These are phyloP conservation scores for Dichotomocladium elegans DNA, from an alignment of 371 early-diverging fungal genomes.

Conservation along the genomic window DNA sequence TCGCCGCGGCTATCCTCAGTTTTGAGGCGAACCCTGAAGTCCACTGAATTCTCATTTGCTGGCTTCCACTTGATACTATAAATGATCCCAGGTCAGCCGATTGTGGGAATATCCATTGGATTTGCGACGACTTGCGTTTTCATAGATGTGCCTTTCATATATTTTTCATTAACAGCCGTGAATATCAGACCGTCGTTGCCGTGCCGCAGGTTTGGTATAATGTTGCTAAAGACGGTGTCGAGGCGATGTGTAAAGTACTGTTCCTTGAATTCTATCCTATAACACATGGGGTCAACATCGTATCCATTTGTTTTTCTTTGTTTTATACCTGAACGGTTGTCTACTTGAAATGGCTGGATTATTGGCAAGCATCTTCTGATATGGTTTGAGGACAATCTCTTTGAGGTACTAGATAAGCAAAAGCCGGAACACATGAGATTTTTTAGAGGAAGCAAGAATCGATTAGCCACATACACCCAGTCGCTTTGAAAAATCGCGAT, in stretches of 20 bases:
- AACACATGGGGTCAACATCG: too few relatives aligned
- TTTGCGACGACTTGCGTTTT: constrained; percentile 63
- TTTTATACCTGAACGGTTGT: constrained; percentile 64
- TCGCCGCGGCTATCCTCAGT: constrained; percentile 35
- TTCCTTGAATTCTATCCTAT: constrained; percentile 63
- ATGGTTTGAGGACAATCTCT: constrained; percentile 66
- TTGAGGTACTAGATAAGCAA: constrained; percentile 50
- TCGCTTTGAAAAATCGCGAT: constrained; percentile 58
- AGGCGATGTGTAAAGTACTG: constrained; percentile 72
- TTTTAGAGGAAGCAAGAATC: too few relatives aligned
- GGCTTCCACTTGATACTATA: constrained; percentile 98
- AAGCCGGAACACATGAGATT: too few relatives aligned
- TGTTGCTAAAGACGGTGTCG: constrained; percentile 56
- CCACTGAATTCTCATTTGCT: constrained; percentile 94
- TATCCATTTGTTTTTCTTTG: too few relatives aligned
- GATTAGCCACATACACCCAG: constrained; percentile 59
- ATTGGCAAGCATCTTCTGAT: constrained; percentile 47
- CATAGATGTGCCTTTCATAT: constrained; percentile 79
- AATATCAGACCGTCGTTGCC: constrained; percentile 97
- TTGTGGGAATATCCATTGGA: not conserved
- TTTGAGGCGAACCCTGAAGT: constrained; percentile 70
- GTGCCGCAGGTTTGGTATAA: constrained; percentile 80
- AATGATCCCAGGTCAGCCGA: too few relatives aligned
- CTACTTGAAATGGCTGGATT: constrained; percentile 31
- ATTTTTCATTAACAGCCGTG: constrained; percentile 85